Conservation (phyloP, 176 grass and related monocot species). For the Oryza officinalis region DNA sequence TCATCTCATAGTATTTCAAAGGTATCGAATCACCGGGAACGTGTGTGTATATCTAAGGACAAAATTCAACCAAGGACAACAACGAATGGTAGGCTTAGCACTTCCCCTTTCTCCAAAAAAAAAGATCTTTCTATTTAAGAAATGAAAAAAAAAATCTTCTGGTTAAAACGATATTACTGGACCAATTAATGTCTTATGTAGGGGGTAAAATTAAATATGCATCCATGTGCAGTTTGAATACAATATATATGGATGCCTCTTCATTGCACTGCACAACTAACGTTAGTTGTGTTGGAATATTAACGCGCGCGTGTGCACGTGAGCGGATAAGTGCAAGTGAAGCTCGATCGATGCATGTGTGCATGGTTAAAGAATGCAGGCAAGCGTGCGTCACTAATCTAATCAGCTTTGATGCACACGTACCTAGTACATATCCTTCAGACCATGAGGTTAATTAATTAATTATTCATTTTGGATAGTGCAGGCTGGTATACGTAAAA, state of each 20-base stretch:
- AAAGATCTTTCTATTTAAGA: no score
- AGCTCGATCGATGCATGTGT: not conserved
- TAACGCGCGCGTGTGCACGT: slow-evolving; percentile 15
- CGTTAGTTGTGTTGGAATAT: not conserved
- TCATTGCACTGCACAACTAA: not conserved
- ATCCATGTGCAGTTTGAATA: not conserved
- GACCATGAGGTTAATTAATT: not conserved
- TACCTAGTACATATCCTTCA: not conserved
- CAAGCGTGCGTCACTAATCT: slow-evolving; percentile 3
- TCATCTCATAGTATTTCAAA: no score
- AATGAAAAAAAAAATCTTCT: no score
- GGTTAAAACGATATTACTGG: no score
- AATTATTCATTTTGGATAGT: not conserved
- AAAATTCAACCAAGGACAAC: no score
- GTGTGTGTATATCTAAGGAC: no score
- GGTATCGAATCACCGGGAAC: no score
- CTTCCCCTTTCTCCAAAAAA: no score
- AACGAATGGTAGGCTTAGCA: no score
- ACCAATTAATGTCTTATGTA: no score
- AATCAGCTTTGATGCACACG: not conserved
- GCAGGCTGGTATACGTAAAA: not conserved
- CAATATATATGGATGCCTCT: not conserved
- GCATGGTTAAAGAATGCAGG: not conserved
- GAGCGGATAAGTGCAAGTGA: not conserved
- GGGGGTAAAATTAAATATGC: not conserved